Evolutionary conservation across 805 yeast genomes (phyloP), one percentile per base, ranked within the genome.

Genomic region (Debaryomyces maramus): DNA sequence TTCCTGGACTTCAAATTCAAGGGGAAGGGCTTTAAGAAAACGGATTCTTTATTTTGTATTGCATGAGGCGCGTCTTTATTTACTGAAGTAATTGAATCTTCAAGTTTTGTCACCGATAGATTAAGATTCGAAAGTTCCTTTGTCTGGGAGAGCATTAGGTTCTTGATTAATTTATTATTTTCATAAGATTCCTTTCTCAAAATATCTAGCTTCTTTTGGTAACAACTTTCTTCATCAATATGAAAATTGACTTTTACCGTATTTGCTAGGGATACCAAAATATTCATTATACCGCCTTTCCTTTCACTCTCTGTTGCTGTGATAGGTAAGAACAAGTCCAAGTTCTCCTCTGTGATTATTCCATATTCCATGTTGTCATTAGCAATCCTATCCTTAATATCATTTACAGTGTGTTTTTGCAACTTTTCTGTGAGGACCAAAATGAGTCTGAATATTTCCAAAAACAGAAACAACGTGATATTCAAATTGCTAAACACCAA

Each of bases 401-500:
- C 34, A 13, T 36, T 26, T 7, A 38, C 41, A 1, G 36, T 38
- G 6, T 20, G 14, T 15, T 32, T 29, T 21, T 42, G 41, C 6
- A 38, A n/a, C 6, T 19, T 10, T 23, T 51, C 47, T 2, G 44
- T 32, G 8, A 45, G 21, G 5, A 39, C 26, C 3, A 61, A 44
- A 3, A 59, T 29, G 5, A 61, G 40, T 37, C 67, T 49, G 9
- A 63, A 49, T 6, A 55, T 18, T 5, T 63, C 62, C 65, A 67
- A 64, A 13, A 59, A 47, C n/a, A 58, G 52, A 40, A 65, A 67
- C 7, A 70, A 43, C 2, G 53, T 52, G 35, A 70, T 58, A 41
- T 69, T 69, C 32, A 68, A 52, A 43, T 67, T 63, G 18, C 59
- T 62, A 34, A 70, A 65, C 5, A 67, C 60, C 9, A 59, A 41